These are phyloP conservation scores for Tricholoma terreum DNA, from an alignment of 768 basidiomycete species.

Conservation along the genomic window DNA sequence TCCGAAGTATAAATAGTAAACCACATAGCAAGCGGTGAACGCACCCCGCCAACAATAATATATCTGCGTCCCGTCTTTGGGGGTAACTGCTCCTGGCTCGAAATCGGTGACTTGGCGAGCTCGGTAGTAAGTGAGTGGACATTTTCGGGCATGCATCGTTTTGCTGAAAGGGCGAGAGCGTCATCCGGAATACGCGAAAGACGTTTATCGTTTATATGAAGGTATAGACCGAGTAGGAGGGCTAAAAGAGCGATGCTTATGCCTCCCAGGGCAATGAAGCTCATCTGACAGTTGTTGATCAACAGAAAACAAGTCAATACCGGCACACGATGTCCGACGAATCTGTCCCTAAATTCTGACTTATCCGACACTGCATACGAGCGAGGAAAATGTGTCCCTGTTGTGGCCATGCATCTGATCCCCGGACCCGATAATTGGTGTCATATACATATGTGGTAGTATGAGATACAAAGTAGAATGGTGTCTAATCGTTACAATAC, in stretches of 20 bases:
- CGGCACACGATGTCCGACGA: too few relatives aligned
- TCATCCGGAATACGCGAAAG: slow-evolving; percentile 48
- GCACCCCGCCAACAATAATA: slow-evolving; percentile 70
- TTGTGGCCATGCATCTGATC: too few relatives aligned
- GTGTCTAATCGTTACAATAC: neutral
- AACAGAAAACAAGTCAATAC: too few relatives aligned
- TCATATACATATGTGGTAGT: too few relatives aligned
- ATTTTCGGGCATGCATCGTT: slow-evolving; percentile 44
- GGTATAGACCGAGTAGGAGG: slow-evolving; percentile 27
- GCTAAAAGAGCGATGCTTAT: neutral
- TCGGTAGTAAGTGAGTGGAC: slow-evolving; percentile 36
- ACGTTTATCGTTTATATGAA: slow-evolving; percentile 49
- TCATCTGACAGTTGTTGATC: neutral
- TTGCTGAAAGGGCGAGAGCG: slow-evolving; percentile 47
- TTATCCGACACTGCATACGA: too few relatives aligned
- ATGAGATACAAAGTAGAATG: too few relatives aligned
- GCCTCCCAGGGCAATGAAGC: neutral
- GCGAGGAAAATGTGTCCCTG: too few relatives aligned
- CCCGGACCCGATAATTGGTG: too few relatives aligned
- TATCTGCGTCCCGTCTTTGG: slow-evolving; percentile 72
- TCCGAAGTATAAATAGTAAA: neutral
- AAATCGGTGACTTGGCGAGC: slow-evolving; percentile 30
- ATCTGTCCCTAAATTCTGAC: too few relatives aligned
- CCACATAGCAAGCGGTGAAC: slow-evolving; percentile 4
- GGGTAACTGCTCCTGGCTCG: slow-evolving; percentile 48